Evolutionary conservation across 345 rosid species (phyloP).

Genomic region (Populus simonii): DNA sequence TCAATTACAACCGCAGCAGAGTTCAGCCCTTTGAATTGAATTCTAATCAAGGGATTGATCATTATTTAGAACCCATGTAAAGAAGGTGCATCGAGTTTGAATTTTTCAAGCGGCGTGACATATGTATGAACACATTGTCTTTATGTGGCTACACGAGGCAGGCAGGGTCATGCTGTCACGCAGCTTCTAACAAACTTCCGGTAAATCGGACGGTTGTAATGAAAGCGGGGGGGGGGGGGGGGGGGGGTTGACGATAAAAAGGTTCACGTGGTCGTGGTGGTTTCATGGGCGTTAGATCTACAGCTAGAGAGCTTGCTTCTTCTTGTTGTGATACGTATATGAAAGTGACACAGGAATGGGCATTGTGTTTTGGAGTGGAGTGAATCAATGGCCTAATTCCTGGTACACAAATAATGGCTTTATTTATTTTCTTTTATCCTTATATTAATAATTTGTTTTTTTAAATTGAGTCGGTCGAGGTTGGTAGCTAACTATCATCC

Average conservation of each 20-base stretch:
- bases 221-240: slow-evolving; percentile 3
- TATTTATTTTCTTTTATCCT: too few species aligned
- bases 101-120: too few species aligned
- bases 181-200: slow-evolving; percentile 16
- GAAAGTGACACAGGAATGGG: slow-evolving; percentile 18
- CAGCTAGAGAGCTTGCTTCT: background rate
- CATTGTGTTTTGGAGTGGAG: background rate
- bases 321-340: background rate
- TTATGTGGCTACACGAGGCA: background rate
- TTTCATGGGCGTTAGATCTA: slow-evolving; percentile 18
- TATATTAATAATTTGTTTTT: too few species aligned
- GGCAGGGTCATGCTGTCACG: background rate
- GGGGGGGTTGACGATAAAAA: slow-evolving; percentile 1
- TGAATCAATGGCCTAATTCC: background rate
- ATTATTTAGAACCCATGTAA: too few species aligned
- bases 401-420: too few species aligned
- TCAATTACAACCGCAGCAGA: too few species aligned
- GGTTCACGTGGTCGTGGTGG: slow-evolving; percentile 28
- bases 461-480: too few species aligned
- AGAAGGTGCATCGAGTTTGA: too few species aligned
- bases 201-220: slow-evolving; percentile 19
- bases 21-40: too few species aligned
- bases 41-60: too few species aligned
- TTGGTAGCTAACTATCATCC: too few species aligned
- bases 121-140: background rate